Percentiles rank a stretch among this genome's conserved stretches.
Evolutionary conservation across 768 basidiomycete species (phyloP).

Genomic region (Naganishia friedmannii): DNA sequence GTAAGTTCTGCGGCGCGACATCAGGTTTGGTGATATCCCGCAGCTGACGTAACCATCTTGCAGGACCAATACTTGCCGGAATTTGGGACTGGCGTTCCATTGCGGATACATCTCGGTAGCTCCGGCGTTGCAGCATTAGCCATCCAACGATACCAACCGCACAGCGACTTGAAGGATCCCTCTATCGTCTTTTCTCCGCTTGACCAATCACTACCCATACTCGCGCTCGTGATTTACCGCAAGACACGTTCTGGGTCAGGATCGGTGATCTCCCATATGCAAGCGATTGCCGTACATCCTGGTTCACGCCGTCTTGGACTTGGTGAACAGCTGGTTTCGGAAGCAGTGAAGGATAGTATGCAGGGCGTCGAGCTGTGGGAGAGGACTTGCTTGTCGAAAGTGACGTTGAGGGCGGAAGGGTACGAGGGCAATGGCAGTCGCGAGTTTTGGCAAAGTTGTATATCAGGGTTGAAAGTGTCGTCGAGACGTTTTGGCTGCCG

Average conservation of each 20-base stretch:
- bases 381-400: background rate
- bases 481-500: slow-evolving; percentile 9
- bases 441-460: slow-evolving; percentile 17
- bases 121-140: slow-evolving; percentile 11
- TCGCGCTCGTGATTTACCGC: slow-evolving; percentile 15
- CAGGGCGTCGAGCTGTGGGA: background rate
- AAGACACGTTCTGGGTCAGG: slow-evolving; percentile 2
- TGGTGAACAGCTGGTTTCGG: slow-evolving; percentile 7
- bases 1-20: background rate
- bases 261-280: slow-evolving; percentile 1
- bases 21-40: background rate
- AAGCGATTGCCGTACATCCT: slow-evolving; percentile 21
- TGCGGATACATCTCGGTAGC: slow-evolving; percentile 20
- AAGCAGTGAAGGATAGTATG: slow-evolving; percentile 9
- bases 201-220: slow-evolving; percentile 1
- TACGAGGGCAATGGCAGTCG: slow-evolving; percentile 15
- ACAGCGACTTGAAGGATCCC: background rate
- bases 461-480: slow-evolving; percentile 9
- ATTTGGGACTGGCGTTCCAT: slow-evolving; percentile 23
- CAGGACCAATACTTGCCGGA: slow-evolving; percentile 23
- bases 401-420: slow-evolving; percentile 12
- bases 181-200: background rate
- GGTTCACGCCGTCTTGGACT: slow-evolving; percentile 4
- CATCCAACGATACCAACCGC: background rate
- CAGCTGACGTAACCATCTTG: background rate